Conservation (phyloP, 2,329 filamentous ascomycete species). For the Colletotrichum aenigma region DNA sequence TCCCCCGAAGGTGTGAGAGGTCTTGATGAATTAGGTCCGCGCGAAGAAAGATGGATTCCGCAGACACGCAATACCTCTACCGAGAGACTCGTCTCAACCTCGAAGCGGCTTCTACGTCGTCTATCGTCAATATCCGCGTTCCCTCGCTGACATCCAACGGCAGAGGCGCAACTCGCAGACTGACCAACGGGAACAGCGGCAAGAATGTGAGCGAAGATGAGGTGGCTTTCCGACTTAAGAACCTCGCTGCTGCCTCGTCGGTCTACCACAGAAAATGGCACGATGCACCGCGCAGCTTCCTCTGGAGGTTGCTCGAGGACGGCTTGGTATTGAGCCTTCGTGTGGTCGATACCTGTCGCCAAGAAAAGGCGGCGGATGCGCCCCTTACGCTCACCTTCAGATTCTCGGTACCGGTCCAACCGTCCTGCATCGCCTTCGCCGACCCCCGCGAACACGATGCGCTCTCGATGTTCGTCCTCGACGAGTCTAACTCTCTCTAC, state of each 20-base stretch:
- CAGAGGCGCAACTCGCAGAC: constrained; percentile 40
- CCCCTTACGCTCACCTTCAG: constrained; percentile 78
- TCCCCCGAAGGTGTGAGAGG: constrained; percentile 1
- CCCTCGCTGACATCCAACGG: constrained; percentile 56
- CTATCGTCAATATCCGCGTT: constrained; percentile 73
- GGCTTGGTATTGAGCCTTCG: constrained; percentile 82
- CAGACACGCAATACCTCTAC: constrained; percentile 71
- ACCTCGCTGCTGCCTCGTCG: constrained; percentile 79
- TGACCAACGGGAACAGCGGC: constrained; percentile 33
- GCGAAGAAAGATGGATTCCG: constrained; percentile 68
- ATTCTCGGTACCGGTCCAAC: constrained; percentile 75
- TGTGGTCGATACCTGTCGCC: constrained; percentile 79
- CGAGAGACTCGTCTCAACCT: constrained; percentile 88
- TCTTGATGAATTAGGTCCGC: neutral
- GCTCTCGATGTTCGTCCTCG: constrained; percentile 80
- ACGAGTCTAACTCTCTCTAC: constrained; percentile 79
- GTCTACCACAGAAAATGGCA: constrained; percentile 83
- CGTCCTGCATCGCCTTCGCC: constrained; percentile 80
- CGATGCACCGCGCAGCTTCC: constrained; percentile 79
- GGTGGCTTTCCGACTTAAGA: constrained; percentile 71
- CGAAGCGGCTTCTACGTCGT: constrained; percentile 72
- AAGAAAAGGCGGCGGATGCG: constrained; percentile 68
- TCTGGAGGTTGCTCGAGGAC: constrained; percentile 89
- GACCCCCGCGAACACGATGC: constrained; percentile 81
- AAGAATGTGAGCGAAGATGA: constrained; percentile 65